Conservation (phyloP, 768 basidiomycete genomes). For the Tricholoma saponaceum region DNA sequence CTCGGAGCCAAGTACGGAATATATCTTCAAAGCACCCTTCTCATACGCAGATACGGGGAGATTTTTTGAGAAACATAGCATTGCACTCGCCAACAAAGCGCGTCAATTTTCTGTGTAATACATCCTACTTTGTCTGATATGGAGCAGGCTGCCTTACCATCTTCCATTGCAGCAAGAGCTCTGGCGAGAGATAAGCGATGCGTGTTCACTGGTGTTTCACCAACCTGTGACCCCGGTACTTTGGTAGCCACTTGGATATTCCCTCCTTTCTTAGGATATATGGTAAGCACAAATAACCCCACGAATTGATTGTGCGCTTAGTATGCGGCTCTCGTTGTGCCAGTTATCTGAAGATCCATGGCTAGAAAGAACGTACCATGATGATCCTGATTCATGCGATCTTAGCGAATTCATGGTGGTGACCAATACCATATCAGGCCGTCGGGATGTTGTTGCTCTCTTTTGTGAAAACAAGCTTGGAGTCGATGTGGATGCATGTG, state of each 20-base stretch:
- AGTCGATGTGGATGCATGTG: not conserved
- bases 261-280: not conserved
- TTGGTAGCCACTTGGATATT: not conserved
- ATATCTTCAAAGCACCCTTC: not conserved
- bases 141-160: not conserved
- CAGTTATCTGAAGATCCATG: not conserved
- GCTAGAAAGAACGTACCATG: not conserved
- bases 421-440: not conserved
- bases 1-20: not conserved
- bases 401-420: not conserved
- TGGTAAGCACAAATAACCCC: not conserved
- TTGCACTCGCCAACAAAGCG: not conserved
- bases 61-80: not conserved
- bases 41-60: not conserved
- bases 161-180: not conserved
- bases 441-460: not conserved
- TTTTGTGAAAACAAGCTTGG: not conserved
- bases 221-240: not conserved
- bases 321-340: not conserved
- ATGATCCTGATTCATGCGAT: not conserved
- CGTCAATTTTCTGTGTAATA: not conserved
- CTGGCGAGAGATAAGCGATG: not conserved
- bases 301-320: not conserved
- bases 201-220: not conserved
- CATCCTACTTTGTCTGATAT: not conserved